Evolutionary conservation across 352 stramenopile species (phyloP).

Genomic region (Phytophthora ohioensis): DNA sequence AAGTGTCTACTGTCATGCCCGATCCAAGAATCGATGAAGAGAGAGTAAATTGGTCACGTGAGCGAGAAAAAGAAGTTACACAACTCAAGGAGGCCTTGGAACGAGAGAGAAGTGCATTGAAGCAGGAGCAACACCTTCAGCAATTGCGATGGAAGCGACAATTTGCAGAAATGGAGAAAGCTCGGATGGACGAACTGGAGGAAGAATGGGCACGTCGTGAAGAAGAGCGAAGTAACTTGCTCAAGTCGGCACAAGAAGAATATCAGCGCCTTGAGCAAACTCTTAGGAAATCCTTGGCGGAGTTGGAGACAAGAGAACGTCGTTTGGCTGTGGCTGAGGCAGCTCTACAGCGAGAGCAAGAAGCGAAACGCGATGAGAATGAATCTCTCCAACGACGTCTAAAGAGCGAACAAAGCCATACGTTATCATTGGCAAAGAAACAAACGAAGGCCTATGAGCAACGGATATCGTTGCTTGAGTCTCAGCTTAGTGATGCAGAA

Average conservation of each 20-base stretch:
- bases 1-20: background rate
- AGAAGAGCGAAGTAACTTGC: conserved; percentile 69
- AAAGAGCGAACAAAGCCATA: conserved; percentile 71
- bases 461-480: conserved; percentile 48
- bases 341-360: conserved; percentile 64
- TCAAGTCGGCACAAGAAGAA: conserved; percentile 64
- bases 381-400: conserved; percentile 62
- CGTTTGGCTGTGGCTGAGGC: conserved; percentile 62
- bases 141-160: conserved; percentile 66
- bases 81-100: conserved; percentile 46
- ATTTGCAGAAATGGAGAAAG: conserved; percentile 63
- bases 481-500: conserved; percentile 58
- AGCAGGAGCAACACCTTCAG: conserved; percentile 57
- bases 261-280: conserved; percentile 77
- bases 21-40: conserved; percentile 13
- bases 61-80: conserved; percentile 33
- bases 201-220: conserved; percentile 82
- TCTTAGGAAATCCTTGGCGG: conserved; percentile 58
- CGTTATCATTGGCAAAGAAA: conserved; percentile 61
- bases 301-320: conserved; percentile 71
- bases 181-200: conserved; percentile 79
- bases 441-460: conserved; percentile 63
- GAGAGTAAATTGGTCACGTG: background rate
- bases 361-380: conserved; percentile 61
- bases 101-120: conserved; percentile 48